phyloP scores from a whole-genome alignment of 192 early-diverging fungal species.

The Lobulomyces angularis region DNA sequence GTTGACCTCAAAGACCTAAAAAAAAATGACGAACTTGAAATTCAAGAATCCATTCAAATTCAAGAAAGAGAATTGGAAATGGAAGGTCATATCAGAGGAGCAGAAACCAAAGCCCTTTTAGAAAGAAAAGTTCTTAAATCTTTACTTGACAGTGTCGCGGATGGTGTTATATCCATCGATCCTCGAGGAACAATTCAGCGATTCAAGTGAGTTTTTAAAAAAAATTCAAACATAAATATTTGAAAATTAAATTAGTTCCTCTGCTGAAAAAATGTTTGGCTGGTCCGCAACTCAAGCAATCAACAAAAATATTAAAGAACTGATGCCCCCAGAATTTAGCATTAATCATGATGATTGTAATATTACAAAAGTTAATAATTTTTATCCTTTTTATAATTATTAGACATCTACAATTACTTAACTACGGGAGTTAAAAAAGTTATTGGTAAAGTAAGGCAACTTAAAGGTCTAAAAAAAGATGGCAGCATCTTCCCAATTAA shows the following conservation, averaged over 20 bases:
- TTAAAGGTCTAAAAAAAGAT: constrained; percentile 1
- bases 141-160: constrained; percentile 6
- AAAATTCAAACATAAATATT: no score
- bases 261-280: constrained; percentile 14
- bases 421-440: constrained; percentile 8
- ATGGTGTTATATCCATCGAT: constrained; percentile 14
- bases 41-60: constrained; percentile 5
- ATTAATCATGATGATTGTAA: constrained; percentile 11
- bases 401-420: constrained; percentile 2
- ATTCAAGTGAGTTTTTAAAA: constrained; percentile 11
- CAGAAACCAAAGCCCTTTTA: constrained; percentile 11
- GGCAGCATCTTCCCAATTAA: constrained; percentile 2
- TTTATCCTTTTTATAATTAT: no score
- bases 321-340: constrained; percentile 15
- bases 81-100: constrained; percentile 7
- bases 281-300: constrained; percentile 17
- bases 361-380: no score
- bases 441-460: constrained; percentile 2
- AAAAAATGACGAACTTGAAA: constrained; percentile 7
- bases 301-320: constrained; percentile 18
- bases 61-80: constrained; percentile 13
- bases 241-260: constrained; percentile 5
- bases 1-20: constrained; percentile 4
- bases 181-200: constrained; percentile 3
- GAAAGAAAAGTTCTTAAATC: constrained; percentile 9